phyloP scores from a whole-genome alignment of 78 protist genomes.

The Mastigamoeba balamuthi region DNA sequence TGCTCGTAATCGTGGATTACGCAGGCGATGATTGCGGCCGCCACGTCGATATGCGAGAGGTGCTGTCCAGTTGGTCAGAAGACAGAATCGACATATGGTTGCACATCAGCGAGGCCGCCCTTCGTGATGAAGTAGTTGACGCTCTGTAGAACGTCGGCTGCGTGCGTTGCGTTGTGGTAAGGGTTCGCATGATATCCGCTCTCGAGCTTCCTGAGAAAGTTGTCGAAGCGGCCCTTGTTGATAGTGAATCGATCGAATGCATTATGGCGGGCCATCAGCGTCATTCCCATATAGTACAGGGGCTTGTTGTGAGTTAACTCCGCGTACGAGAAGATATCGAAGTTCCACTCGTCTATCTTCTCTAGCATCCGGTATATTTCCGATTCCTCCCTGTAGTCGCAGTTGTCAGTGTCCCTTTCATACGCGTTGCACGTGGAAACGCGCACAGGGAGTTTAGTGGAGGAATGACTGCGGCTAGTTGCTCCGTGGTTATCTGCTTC shows the following conservation, averaged over 20 bases:
- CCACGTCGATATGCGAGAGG: neutral
- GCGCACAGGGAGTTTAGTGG: no score
- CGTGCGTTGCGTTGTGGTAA: slow-evolving; percentile 52
- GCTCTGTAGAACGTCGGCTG: slow-evolving; percentile 39
- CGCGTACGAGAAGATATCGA: neutral
- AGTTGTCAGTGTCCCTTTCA: neutral
- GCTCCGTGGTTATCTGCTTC: no score
- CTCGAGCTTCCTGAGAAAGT: slow-evolving; percentile 3
- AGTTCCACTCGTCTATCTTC: slow-evolving; percentile 13
- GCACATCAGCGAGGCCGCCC: neutral
- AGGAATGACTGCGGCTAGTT: no score
- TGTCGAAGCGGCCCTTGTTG: neutral
- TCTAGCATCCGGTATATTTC: neutral
- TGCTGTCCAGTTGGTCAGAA: no score
- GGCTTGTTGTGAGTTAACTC: slow-evolving; percentile 14
- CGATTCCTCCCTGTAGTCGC: neutral
- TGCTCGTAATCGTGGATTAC: slow-evolving; percentile 36
- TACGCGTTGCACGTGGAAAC: neutral
- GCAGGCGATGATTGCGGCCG: slow-evolving; percentile 22
- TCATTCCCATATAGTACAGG: neutral
- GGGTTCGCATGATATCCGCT: slow-evolving; percentile 25
- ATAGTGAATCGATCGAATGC: slow-evolving; percentile 4
- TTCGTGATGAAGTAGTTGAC: slow-evolving; percentile 6
- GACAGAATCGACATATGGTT: neutral
- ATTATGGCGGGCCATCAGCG: slow-evolving; percentile 6